A percentile compares a stretch with the other conserved stretches of the same genome.
Conservation (phyloP, 108 stramenopile species). For the Stephanodiscus triporus region DNA sequence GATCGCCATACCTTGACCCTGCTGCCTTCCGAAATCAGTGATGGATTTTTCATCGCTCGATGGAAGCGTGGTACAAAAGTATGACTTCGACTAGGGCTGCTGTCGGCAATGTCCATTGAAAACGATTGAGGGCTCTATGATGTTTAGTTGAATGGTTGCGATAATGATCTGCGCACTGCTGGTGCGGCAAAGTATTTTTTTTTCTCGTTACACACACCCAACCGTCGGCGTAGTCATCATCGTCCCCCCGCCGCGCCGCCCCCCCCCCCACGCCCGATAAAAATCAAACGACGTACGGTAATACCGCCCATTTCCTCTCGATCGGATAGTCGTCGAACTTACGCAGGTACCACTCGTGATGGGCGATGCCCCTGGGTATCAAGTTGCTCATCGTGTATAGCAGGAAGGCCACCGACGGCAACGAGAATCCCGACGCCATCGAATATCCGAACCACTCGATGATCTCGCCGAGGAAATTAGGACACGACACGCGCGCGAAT, state of each 20-base stretch:
- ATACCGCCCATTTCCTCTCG: conserved; percentile 71
- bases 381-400: conserved; percentile 80
- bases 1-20: conserved; percentile 17
- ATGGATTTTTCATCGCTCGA: conserved; percentile 61
- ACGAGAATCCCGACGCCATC: conserved; percentile 54
- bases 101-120: no score
- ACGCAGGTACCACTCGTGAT: conserved; percentile 85
- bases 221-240: no score
- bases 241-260: no score
- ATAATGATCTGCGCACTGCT: no score
- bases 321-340: conserved; percentile 81
- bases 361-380: conserved; percentile 79
- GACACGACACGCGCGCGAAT: conserved; percentile 74
- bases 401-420: conserved; percentile 62
- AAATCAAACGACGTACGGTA: conserved; percentile 62
- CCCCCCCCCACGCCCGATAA: no score
- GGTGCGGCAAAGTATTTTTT: no score
- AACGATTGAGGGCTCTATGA: no score
- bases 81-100: no score
- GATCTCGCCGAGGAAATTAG: conserved; percentile 89
- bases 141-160: no score
- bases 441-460: conserved; percentile 89
- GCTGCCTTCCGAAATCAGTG: conserved; percentile 41
- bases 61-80: conserved; percentile 19
- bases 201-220: no score